Evolutionary conservation across 1,139 yeast species (phyloP).

Genomic region (Nadsonia commutata): DNA sequence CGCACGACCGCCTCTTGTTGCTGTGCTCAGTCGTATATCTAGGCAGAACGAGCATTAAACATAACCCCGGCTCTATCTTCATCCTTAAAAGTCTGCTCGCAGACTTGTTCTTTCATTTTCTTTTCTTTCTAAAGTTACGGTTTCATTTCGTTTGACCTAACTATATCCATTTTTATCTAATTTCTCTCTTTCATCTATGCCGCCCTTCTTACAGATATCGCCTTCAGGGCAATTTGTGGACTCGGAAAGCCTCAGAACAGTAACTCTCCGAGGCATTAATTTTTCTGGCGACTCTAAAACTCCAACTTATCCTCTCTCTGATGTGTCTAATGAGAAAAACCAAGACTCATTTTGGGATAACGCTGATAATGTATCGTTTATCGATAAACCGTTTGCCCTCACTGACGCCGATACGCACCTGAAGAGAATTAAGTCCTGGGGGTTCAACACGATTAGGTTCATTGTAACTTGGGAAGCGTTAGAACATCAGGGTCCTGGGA

Average conservation of each 20-base stretch:
- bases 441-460: constrained; percentile 65
- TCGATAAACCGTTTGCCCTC: constrained; percentile 67
- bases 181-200: constrained; percentile 8
- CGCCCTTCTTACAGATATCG: background rate
- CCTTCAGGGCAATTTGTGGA: background rate
- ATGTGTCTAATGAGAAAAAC: background rate
- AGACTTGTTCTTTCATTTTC: too few relatives aligned
- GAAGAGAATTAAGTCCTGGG: constrained; percentile 59
- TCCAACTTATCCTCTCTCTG: background rate
- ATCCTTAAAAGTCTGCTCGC: too few relatives aligned
- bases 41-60: too few relatives aligned
- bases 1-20: too few relatives aligned
- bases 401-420: constrained; percentile 61
- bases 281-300: background rate
- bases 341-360: constrained; percentile 48
- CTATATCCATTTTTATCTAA: too few relatives aligned
- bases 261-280: background rate
- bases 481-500: constrained; percentile 80
- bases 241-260: background rate
- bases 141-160: too few relatives aligned
- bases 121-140: too few relatives aligned
- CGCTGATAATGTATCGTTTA: constrained; percentile 52
- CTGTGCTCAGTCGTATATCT: too few relatives aligned
- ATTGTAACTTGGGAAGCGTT: constrained; percentile 85
- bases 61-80: too few relatives aligned